A percentile compares a stretch with the other conserved stretches of the same genome.
Evolutionary conservation across 176 grass and related monocot genomes (phyloP).

Genomic region (Raddia distichophylla): DNA sequence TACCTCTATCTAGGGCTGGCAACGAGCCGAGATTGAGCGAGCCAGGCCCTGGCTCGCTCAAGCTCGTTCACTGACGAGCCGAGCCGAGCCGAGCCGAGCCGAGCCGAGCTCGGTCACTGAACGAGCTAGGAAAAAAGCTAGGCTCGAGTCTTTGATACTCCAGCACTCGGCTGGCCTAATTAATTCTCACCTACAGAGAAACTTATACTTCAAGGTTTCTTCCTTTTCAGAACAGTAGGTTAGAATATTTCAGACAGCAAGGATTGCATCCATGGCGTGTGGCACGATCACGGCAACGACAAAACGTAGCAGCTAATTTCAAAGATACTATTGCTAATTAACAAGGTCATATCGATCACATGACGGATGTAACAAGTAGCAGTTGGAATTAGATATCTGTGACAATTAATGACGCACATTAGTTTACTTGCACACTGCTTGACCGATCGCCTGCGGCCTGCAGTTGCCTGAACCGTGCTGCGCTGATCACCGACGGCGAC

Average conservation of each 20-base stretch:
- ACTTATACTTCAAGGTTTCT: neutral
- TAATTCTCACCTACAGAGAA: neutral
- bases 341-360: neutral
- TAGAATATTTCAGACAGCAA: neutral
- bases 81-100: no score
- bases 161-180: neutral
- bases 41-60: no score
- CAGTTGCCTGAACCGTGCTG: constrained; percentile 76
- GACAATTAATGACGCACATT: neutral
- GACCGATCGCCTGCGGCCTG: neutral
- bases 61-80: no score
- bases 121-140: no score
- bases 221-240: neutral
- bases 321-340: neutral
- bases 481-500: constrained; percentile 63
- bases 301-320: neutral
- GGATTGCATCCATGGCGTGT: neutral
- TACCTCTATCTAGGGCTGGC: no score
- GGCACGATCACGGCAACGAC: neutral
- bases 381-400: no score
- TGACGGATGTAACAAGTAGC: neutral
- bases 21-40: no score
- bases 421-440: neutral
- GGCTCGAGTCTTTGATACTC: neutral
- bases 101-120: no score